These are phyloP conservation scores for Sedum album DNA, from an alignment of 164 flowering plant genomes.

Conservation along the genomic window DNA sequence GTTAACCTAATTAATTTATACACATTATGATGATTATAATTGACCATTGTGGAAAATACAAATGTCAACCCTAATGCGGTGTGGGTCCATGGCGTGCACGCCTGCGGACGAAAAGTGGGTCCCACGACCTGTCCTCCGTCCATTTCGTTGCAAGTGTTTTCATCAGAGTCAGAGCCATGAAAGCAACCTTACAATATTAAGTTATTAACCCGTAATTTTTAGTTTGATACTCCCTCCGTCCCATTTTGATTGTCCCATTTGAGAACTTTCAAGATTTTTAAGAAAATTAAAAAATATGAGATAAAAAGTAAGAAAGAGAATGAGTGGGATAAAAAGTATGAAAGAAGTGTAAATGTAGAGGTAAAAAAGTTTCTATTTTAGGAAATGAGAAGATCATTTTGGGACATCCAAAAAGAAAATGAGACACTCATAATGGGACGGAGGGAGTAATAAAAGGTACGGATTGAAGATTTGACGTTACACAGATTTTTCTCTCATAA, in stretches of 20 bases:
- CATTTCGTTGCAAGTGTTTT: not conserved
- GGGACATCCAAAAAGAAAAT: too few species aligned
- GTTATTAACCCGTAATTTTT: not conserved
- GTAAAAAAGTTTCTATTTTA: too few species aligned
- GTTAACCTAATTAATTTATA: not conserved
- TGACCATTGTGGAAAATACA: not conserved
- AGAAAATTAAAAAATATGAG: too few species aligned
- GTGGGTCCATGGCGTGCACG: conserved; percentile 8
- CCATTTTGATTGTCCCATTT: too few species aligned
- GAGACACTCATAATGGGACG: too few species aligned
- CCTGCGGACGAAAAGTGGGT: not conserved
- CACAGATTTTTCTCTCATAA: too few species aligned
- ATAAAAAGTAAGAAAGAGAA: too few species aligned
- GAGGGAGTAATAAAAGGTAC: not conserved
- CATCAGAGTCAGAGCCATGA: conserved; percentile 10
- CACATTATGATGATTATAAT: not conserved
- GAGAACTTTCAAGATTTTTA: too few species aligned
- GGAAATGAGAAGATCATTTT: too few species aligned
- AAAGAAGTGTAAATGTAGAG: too few species aligned
- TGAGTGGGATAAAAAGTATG: too few species aligned
- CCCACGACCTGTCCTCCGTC: not conserved
- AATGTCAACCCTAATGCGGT: not conserved
- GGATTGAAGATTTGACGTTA: not conserved
- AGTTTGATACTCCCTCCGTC: not conserved
- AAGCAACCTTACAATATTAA: not conserved